Evolutionary conservation across 2,329 filamentous ascomycete genomes (phyloP).

Genomic region (Claviceps cyperi): DNA sequence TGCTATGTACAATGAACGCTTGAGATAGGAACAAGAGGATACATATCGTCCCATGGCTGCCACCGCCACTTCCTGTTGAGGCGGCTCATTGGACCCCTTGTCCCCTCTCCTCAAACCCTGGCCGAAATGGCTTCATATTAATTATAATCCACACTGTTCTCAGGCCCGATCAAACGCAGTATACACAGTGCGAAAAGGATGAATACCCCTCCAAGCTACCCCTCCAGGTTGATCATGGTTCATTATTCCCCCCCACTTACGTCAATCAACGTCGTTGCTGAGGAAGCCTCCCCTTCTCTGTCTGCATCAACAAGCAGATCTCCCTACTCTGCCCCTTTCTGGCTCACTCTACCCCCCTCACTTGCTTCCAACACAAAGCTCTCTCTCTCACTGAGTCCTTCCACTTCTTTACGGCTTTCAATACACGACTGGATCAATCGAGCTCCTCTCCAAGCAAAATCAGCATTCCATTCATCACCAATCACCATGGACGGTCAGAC

Average conservation of each 20-base stretch:
- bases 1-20: too few relatives aligned
- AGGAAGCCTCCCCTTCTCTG: not conserved
- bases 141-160: not conserved
- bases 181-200: conserved; percentile 11
- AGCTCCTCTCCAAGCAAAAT: not conserved
- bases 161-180: not conserved
- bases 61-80: conserved; percentile 1
- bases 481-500: conserved; percentile 55
- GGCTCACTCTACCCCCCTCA: too few relatives aligned
- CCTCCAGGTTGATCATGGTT: not conserved
- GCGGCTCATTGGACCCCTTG: not conserved
- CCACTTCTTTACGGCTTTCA: not conserved
- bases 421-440: not conserved
- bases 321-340: too few relatives aligned
- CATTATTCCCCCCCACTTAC: not conserved
- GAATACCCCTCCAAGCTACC: not conserved
- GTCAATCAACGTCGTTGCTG: not conserved
- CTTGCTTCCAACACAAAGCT: not conserved
- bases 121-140: not conserved
- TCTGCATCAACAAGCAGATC: not conserved
- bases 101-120: not conserved
- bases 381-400: not conserved
- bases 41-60: not conserved
- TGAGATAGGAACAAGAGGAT: too few relatives aligned
- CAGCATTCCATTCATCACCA: not conserved